These are phyloP conservation scores for Aspergillus ellipticus DNA, from an alignment of 495 filamentous ascomycete species.

Conservation along the genomic window DNA sequence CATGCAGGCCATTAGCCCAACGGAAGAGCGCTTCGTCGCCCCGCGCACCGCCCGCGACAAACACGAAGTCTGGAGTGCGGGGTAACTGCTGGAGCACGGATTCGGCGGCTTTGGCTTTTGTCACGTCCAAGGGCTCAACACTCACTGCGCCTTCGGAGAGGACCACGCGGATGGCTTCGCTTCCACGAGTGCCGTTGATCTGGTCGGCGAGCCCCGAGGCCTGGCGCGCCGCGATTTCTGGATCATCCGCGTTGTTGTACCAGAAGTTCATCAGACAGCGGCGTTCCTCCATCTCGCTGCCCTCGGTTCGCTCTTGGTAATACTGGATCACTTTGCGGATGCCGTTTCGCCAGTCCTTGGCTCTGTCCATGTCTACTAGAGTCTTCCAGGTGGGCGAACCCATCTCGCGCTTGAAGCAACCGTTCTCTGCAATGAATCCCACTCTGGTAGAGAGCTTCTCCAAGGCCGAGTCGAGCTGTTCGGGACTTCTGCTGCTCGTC, in stretches of 20 bases:
- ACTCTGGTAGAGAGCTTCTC: slow-evolving; percentile 65
- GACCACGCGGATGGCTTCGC: slow-evolving; percentile 81
- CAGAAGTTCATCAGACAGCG: slow-evolving; percentile 86
- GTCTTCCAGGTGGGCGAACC: slow-evolving; percentile 63
- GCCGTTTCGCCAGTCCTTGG: slow-evolving; percentile 69
- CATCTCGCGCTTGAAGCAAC: slow-evolving; percentile 76
- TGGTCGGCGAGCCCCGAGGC: slow-evolving; percentile 85
- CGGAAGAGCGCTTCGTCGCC: slow-evolving; percentile 91
- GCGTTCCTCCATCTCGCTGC: slow-evolving; percentile 78
- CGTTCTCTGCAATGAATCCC: slow-evolving; percentile 91
- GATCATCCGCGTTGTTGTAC: slow-evolving; percentile 77
- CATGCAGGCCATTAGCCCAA: slow-evolving; percentile 77
- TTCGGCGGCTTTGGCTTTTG: slow-evolving; percentile 75
- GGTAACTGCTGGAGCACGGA: slow-evolving; percentile 58
- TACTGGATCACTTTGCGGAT: slow-evolving; percentile 76
- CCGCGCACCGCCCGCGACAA: slow-evolving; percentile 82
- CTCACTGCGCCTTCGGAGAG: slow-evolving; percentile 70
- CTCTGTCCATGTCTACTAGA: slow-evolving; percentile 64
- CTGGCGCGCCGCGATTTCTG: slow-evolving; percentile 63
- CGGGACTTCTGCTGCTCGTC: slow-evolving; percentile 79
- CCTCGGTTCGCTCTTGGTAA: slow-evolving; percentile 82
- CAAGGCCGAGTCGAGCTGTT: slow-evolving; percentile 85
- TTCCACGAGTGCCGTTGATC: slow-evolving; percentile 86
- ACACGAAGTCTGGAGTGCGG: slow-evolving; percentile 67
- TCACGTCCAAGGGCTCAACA: slow-evolving; percentile 76